Conservation (phyloP, 768 basidiomycete genomes). For the Boletellus ananiceps region DNA sequence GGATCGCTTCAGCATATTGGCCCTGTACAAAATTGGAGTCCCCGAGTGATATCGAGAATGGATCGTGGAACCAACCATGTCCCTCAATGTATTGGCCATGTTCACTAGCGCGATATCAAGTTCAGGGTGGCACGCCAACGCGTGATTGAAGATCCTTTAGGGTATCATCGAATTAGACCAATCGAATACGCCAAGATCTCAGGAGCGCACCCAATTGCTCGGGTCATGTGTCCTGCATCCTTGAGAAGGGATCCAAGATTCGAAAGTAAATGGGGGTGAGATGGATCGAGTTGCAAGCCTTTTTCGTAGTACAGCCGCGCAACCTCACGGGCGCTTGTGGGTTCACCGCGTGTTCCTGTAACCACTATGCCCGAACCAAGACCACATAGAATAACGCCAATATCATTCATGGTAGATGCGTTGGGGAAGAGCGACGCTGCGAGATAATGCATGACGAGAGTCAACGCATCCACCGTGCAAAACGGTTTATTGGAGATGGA, state of each 20-base stretch:
- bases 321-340: slow-evolving; percentile 31
- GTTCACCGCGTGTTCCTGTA: slow-evolving; percentile 16
- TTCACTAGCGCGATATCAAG: slow-evolving; percentile 51
- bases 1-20: slow-evolving; percentile 39
- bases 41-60: not conserved
- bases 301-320: slow-evolving; percentile 43
- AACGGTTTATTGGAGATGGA: slow-evolving; percentile 25
- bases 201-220: slow-evolving; percentile 39
- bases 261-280: slow-evolving; percentile 47
- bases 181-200: not conserved
- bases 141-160: slow-evolving; percentile 38
- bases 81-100: slow-evolving; percentile 48
- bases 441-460: slow-evolving; percentile 45
- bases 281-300: slow-evolving; percentile 41
- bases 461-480: slow-evolving; percentile 34
- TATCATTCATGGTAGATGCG: slow-evolving; percentile 46
- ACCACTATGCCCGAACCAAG: slow-evolving; percentile 23
- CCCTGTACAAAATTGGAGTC: slow-evolving; percentile 25
- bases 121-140: slow-evolving; percentile 39
- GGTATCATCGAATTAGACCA: slow-evolving; percentile 1
- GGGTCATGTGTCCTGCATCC: slow-evolving; percentile 39
- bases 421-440: slow-evolving; percentile 42
- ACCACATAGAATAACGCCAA: slow-evolving; percentile 44
- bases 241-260: slow-evolving; percentile 49
- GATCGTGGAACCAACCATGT: slow-evolving; percentile 31